Evolutionary conservation across 805 yeast genomes (phyloP), one percentile per base, ranked within the genome.

Genomic region (Dipodascus geniculatus): DNA sequence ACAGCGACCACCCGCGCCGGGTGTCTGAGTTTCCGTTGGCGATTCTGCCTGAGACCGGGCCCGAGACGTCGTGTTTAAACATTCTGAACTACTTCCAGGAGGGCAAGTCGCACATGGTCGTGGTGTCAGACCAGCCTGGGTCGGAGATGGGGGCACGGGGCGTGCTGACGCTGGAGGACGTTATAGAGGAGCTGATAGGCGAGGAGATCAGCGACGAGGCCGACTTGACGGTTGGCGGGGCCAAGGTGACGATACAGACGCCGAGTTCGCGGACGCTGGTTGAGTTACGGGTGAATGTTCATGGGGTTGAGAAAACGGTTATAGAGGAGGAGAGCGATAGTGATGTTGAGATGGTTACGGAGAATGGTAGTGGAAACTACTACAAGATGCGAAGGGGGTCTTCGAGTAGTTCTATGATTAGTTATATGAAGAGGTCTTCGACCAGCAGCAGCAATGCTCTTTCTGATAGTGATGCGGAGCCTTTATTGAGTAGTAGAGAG

Each of bases 191-290:
- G 70, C 76, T 91, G 58, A 91, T 91, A 67, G 99, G 99, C 51
- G 98, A 91, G 69, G 99, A 91, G 67, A 91, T 91, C 64, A 91
- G 91, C 48, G 99, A 91, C 65, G 99, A 91, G 70, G 81, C 89
- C 22, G 99, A 91, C 65, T 97, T 93, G 19, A 89, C 85, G 63
- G 79, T 90, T 55, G 97, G 91, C 68, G 85, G 90, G 58, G 87
- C 87, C 68, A 85, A 86, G 58, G 87, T 87, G 56, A 88, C 89
- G 64, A 86, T 87, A 22, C 65, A 77, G 33, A 65, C 65, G 23
- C 58, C 53, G 42, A 57, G 64, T 23, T 60, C 82, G 8, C 81
- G 82, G 17, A 83, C 90, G 6, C 82, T 88, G 53, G 77, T 86
- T 53, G 96, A 88, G 68, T 81, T 86, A 42, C 82, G 87, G 17